Evolutionary conservation across 2,329 filamentous ascomycete genomes (phyloP).

Genomic region (Huntiella decipiens): DNA sequence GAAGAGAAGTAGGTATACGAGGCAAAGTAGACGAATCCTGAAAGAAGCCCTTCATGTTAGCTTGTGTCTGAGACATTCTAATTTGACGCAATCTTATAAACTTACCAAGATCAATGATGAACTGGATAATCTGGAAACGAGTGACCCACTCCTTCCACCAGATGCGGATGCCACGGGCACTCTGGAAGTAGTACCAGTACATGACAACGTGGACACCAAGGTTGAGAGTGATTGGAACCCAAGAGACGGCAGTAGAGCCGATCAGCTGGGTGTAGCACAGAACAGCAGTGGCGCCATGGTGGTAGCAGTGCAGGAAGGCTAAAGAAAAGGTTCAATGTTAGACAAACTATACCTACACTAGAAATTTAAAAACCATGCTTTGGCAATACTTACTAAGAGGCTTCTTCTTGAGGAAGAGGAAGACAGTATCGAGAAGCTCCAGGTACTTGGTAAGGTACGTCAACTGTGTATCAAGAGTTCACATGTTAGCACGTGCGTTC

Average conservation of each 20-base stretch:
- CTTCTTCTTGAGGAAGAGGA: slow-evolving; percentile 99
- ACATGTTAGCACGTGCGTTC: slow-evolving; percentile 6
- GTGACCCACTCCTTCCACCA: slow-evolving; percentile 99
- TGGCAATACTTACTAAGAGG: slow-evolving; percentile 38
- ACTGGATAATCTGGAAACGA: slow-evolving; percentile 89
- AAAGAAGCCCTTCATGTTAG: neutral
- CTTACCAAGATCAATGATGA: slow-evolving; percentile 88
- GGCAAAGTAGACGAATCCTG: slow-evolving; percentile 94
- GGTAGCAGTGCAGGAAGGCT: slow-evolving; percentile 94
- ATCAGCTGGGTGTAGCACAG: slow-evolving; percentile 96
- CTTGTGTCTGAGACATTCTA: neutral
- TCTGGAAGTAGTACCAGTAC: slow-evolving; percentile 99
- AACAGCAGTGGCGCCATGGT: slow-evolving; percentile 89
- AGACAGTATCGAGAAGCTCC: slow-evolving; percentile 85
- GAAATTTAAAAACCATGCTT: neutral
- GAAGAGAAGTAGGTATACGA: slow-evolving; percentile 98
- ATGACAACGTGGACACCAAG: slow-evolving; percentile 90
- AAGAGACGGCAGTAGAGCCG: slow-evolving; percentile 80
- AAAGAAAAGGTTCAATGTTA: neutral
- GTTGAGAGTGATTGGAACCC: slow-evolving; percentile 87
- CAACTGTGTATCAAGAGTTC: slow-evolving; percentile 34
- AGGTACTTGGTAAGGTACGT: slow-evolving; percentile 98
- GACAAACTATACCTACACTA: neutral
- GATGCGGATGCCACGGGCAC: slow-evolving; percentile 80
- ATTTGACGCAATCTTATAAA: slow-evolving; percentile 13